These are phyloP conservation scores for Brachypodium distachyon DNA, from an alignment of 202 grass and related monocot genomes.

Conservation along the genomic window DNA sequence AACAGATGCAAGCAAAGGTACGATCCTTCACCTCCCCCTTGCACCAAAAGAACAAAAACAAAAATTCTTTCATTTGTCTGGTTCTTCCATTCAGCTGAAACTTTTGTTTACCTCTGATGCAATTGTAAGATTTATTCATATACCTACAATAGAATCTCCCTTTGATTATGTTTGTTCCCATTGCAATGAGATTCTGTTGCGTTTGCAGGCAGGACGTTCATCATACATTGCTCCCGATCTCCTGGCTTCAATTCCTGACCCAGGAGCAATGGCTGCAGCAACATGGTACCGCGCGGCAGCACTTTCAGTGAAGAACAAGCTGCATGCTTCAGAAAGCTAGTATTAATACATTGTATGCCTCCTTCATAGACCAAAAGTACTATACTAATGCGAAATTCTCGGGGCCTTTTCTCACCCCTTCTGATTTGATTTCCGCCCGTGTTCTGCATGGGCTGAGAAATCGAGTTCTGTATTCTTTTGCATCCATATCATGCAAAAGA, in stretches of 20 bases:
- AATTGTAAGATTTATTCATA: not conserved
- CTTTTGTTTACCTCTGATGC: not conserved
- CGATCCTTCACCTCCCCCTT: not conserved
- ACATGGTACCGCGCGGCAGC: constrained; percentile 63
- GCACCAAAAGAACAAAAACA: not conserved
- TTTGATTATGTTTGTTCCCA: not conserved
- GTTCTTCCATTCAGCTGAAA: not conserved
- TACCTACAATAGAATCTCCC: not conserved
- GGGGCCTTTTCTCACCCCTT: constrained; percentile 28
- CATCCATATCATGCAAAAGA: constrained; percentile 19
- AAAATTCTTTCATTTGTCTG: not conserved
- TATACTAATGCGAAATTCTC: constrained; percentile 29
- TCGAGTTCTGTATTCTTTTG: constrained; percentile 30
- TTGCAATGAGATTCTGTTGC: not conserved
- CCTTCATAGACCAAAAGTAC: constrained; percentile 30
- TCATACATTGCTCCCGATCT: constrained; percentile 62
- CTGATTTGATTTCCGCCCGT: constrained; percentile 73
- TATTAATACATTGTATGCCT: not conserved
- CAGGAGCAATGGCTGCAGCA: constrained; percentile 79
- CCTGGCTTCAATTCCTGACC: constrained; percentile 59
- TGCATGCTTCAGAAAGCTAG: constrained; percentile 41
- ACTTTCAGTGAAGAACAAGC: constrained; percentile 41
- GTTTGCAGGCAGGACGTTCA: constrained; percentile 81
- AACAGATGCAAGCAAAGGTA: constrained; percentile 95
- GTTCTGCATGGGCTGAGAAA: constrained; percentile 85